Base-by-base conservation (phyloP, 2,329 filamentous ascomycete genomes). In the Penicillium sp. region DNA sequence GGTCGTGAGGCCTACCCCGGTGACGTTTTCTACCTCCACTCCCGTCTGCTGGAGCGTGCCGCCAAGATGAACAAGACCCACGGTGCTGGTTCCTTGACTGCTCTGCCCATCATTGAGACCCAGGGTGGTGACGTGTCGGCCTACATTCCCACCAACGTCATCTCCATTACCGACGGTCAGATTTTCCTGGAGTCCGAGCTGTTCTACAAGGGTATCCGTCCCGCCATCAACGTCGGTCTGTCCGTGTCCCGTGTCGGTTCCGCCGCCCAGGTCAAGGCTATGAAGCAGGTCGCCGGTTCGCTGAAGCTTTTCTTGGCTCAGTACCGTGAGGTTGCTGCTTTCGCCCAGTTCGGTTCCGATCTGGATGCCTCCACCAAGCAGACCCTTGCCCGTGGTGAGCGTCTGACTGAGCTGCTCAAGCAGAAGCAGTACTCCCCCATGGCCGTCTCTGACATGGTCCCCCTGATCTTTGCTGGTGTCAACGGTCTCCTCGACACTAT, bases 241-340 rank as follows among this genome's bases (percentile, higher is more conserved):
- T 98, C 92, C 64, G 92, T 98, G 61, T 98, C 92, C 59, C 92
- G 92, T 86, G 92, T 98, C 83, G 92, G 92, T 70, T 98, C 92
- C 66, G 87, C 92, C 70, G 92, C 92, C 68, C 92, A 98, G 81
- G 81, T 96, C 72, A 98, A 96, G 86, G 89, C 92, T 75, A 98
- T 98, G 92, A 98, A 98, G 83, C 92, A 98, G 80, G 92, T 98
- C 62, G 92, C 92, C 65, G 92, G 92, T 81, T 96, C 90, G 59
- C 79, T 98, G 67, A 98, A 98, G 83, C 88, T 98, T 61, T 98
- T 96, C 88, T 86, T 98, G 85, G 92, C 92, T 63, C 92, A 98
- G 78, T 98, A 98, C 82, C 92, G 92, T 92, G 92, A 98, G 75
- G 92, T 98, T 51, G 92, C 92, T 64, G 92, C 92, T 60, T 98